A percentile compares a stretch with the other conserved stretches of the same genome.
These are phyloP conservation scores for Turnera subulata DNA, from an alignment of 345 rosid genomes.

Conservation along the genomic window DNA sequence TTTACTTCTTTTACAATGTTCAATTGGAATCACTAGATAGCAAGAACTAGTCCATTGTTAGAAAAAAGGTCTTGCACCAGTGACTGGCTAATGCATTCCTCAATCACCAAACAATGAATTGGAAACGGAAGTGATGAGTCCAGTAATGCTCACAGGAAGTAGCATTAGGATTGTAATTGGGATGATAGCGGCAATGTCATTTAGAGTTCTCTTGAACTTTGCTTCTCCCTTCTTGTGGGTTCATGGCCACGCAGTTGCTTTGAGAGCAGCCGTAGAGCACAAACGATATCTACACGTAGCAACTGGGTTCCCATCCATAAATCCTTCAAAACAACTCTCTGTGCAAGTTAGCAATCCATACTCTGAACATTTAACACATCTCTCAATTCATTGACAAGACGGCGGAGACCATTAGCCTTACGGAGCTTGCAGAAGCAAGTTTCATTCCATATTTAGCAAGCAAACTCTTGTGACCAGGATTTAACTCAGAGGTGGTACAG, in stretches of 20 bases:
- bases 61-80: not conserved
- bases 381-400: constrained; percentile 3
- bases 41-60: too few species aligned
- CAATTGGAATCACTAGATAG: too few species aligned
- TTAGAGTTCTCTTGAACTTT: constrained; percentile 42
- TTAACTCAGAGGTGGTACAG: constrained; percentile 10
- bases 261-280: constrained; percentile 37
- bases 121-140: not conserved
- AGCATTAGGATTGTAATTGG: constrained; percentile 61
- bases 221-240: constrained; percentile 38
- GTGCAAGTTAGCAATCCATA: not conserved
- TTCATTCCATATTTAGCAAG: constrained; percentile 39
- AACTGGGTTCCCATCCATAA: constrained; percentile 58
- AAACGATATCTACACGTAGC: constrained; percentile 41
- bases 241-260: constrained; percentile 41
- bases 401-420: constrained; percentile 20
- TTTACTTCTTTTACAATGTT: constrained; percentile 6
- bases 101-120: not conserved
- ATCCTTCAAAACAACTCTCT: constrained; percentile 30
- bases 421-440: constrained; percentile 31
- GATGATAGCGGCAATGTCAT: constrained; percentile 45
- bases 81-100: not conserved
- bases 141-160: constrained; percentile 46
- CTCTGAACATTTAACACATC: not conserved
- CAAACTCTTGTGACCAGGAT: constrained; percentile 22